Evolutionary conservation across 768 basidiomycete species (phyloP).

Genomic region (Coprinellus micaceus): DNA sequence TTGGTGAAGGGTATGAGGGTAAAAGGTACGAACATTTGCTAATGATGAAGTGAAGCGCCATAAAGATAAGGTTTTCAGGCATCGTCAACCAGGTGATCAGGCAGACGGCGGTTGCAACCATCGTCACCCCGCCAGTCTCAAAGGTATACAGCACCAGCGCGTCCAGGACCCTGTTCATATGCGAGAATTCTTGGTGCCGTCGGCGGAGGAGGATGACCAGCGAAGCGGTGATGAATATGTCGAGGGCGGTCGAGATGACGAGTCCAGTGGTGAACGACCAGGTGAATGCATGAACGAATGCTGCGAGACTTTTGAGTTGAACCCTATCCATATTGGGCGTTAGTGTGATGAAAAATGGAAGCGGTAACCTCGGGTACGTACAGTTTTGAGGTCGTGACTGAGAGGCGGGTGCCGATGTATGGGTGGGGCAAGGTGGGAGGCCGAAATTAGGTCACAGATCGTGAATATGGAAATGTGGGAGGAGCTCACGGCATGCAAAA

Average conservation of each 20-base stretch:
- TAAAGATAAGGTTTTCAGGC: slow-evolving; percentile 41
- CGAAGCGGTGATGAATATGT: slow-evolving; percentile 45
- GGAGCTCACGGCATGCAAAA: slow-evolving; percentile 27
- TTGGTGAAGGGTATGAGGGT: background rate
- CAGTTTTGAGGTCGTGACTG: slow-evolving; percentile 30
- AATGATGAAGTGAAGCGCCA: slow-evolving; percentile 49
- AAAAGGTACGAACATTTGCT: slow-evolving; percentile 33
- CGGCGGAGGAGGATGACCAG: slow-evolving; percentile 40
- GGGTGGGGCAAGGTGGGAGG: background rate
- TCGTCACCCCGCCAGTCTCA: slow-evolving; percentile 51
- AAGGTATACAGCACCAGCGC: slow-evolving; percentile 47
- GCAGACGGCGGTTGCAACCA: slow-evolving; percentile 43
- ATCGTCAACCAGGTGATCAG: slow-evolving; percentile 52
- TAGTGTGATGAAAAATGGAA: background rate
- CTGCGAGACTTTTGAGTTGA: background rate
- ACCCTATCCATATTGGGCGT: background rate
- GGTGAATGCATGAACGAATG: background rate
- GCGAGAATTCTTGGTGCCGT: slow-evolving; percentile 34
- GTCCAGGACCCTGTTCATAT: slow-evolving; percentile 45
- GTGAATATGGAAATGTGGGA: too few relatives aligned
- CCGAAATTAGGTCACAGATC: too few relatives aligned
- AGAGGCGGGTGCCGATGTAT: too few relatives aligned
- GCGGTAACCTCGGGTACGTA: slow-evolving; percentile 7
- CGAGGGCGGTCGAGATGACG: slow-evolving; percentile 45
- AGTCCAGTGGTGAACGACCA: slow-evolving; percentile 53